A percentile compares a stretch with the other conserved stretches of the same genome.
These are phyloP conservation scores for Bruguiera hainesii DNA, from an alignment of 441 rosid genomes.

Conservation along the genomic window DNA sequence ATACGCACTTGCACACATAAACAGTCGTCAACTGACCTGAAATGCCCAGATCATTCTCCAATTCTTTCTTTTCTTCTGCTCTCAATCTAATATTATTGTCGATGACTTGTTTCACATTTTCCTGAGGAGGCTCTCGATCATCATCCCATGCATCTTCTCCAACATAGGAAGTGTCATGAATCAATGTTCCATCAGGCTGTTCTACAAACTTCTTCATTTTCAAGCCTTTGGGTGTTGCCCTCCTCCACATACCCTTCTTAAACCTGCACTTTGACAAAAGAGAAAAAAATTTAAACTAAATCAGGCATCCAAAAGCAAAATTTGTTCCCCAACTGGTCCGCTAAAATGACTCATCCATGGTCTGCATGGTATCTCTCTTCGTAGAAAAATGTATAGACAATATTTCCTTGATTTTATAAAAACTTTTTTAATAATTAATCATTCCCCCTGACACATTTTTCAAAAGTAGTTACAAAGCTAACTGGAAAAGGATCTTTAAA, in stretches of 20 bases:
- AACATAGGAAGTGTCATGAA: slow-evolving; percentile 76
- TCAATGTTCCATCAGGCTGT: slow-evolving; percentile 74
- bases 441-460: no score
- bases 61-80: slow-evolving; percentile 60
- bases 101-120: slow-evolving; percentile 52
- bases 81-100: slow-evolving; percentile 49
- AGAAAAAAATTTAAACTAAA: not conserved
- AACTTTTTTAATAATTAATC: no score
- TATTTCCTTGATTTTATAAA: no score
- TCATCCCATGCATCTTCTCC: slow-evolving; percentile 97
- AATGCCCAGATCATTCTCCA: slow-evolving; percentile 62
- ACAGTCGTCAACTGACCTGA: slow-evolving; percentile 46
- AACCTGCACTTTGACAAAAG: slow-evolving; percentile 45
- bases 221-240: slow-evolving; percentile 78
- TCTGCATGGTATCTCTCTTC: not conserved
- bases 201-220: slow-evolving; percentile 79
- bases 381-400: not conserved
- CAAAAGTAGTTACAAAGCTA: no score
- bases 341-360: not conserved
- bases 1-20: slow-evolving; percentile 15
- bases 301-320: not conserved
- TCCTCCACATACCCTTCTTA: slow-evolving; percentile 86
- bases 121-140: slow-evolving; percentile 50
- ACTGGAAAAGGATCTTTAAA: no score
- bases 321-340: not conserved